phyloP scores from a whole-genome alignment of 805 yeast genomes.

The Osmozyma mogii region DNA sequence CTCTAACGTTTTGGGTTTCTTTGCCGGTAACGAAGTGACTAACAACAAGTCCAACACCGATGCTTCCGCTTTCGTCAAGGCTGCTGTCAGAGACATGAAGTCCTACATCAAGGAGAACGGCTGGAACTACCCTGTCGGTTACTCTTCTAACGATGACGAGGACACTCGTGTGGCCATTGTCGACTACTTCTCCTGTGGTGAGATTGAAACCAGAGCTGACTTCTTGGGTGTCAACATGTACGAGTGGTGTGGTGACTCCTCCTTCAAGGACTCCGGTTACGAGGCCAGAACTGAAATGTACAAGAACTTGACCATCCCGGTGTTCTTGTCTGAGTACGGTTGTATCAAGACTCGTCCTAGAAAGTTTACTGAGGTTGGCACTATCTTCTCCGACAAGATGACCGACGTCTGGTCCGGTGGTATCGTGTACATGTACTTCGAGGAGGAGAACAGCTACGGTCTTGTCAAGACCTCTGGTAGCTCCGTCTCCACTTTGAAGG shows the following conservation, averaged over 20 bases:
- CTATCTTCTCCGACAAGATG: conserved; percentile 63
- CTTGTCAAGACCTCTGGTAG: conserved; percentile 50
- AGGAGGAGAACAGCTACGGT: conserved; percentile 79
- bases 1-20: conserved; percentile 82
- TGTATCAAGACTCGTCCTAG: conserved; percentile 73
- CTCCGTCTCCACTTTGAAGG: conserved; percentile 51
- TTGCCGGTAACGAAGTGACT: conserved; percentile 96
- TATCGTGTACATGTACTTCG: conserved; percentile 84
- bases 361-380: conserved; percentile 64
- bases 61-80: conserved; percentile 92
- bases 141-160: conserved; percentile 84
- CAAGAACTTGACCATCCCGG: conserved; percentile 64
- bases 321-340: conserved; percentile 85
- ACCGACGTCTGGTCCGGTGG: conserved; percentile 93
- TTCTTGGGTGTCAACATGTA: conserved; percentile 83
- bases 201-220: conserved; percentile 53
- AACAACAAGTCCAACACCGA: conserved; percentile 76
- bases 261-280: conserved; percentile 60
- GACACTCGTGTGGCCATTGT: conserved; percentile 75
- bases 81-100: conserved; percentile 88
- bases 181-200: conserved; percentile 81
- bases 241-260: conserved; percentile 75
- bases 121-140: conserved; percentile 79
- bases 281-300: conserved; percentile 64
- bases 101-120: conserved; percentile 53